Conservation (phyloP, 163 green algal genomes). For the Chlorella variabilis region DNA sequence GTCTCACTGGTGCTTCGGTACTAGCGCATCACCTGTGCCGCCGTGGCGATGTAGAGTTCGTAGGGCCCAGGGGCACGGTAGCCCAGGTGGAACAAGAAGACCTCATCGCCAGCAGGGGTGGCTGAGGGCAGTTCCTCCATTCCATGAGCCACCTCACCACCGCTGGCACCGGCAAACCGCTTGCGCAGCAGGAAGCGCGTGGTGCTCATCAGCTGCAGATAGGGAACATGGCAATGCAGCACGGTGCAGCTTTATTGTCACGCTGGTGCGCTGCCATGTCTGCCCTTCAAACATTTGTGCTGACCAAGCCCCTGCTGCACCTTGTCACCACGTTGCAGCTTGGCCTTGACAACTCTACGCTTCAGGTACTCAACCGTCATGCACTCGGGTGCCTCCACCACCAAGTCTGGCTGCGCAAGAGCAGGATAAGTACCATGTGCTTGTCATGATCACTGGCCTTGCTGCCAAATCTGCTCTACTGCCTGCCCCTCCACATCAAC, state of each 20-base stretch:
- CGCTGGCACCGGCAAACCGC: not conserved
- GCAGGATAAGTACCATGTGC: too few relatives aligned
- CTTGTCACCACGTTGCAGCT: slow-evolving; percentile 32
- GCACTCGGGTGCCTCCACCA: slow-evolving; percentile 48
- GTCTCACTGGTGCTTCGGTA: too few relatives aligned
- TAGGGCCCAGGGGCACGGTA: slow-evolving; percentile 35
- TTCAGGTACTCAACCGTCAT: slow-evolving; percentile 47
- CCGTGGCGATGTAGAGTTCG: slow-evolving; percentile 31
- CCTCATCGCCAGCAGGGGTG: slow-evolving; percentile 19
- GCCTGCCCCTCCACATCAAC: not conserved
- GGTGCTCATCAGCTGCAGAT: slow-evolving; percentile 25
- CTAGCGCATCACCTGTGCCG: slow-evolving; percentile 2
- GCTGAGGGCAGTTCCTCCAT: slow-evolving; percentile 2
- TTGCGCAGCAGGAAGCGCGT: slow-evolving; percentile 32
- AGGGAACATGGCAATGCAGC: not conserved
- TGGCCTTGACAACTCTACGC: slow-evolving; percentile 42
- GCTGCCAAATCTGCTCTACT: too few relatives aligned
- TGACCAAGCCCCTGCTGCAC: not conserved
- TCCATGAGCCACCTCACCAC: not conserved
- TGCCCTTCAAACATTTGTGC: not conserved
- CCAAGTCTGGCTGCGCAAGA: slow-evolving; percentile 3
- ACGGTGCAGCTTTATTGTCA: not conserved
- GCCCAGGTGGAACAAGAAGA: slow-evolving; percentile 39
- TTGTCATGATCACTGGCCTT: not conserved
- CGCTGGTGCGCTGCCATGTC: not conserved